These are phyloP conservation scores for Pisolithus sp. DNA, from an alignment of 768 basidiomycete genomes.

Conservation along the genomic window DNA sequence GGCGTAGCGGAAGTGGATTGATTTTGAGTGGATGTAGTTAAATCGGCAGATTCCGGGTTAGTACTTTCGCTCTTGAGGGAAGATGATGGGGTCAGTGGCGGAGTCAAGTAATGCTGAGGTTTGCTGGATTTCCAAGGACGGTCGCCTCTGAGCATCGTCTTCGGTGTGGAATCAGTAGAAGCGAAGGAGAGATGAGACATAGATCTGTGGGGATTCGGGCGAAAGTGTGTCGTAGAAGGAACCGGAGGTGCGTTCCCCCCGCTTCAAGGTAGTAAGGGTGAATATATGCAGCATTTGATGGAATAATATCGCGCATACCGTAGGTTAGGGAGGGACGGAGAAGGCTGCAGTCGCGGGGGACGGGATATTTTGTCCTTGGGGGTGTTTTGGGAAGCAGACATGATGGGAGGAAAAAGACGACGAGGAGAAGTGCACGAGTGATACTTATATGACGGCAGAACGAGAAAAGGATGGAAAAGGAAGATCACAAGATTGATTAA, in stretches of 20 bases:
- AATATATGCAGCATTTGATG: background rate
- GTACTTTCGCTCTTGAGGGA: conserved; percentile 36
- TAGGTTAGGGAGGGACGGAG: conserved; percentile 67
- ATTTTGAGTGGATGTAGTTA: conserved; percentile 13
- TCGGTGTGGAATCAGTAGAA: conserved; percentile 10
- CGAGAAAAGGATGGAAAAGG: conserved; percentile 32
- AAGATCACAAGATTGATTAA: conserved; percentile 25
- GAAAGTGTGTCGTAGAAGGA: conserved; percentile 26
- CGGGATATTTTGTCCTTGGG: conserved; percentile 20
- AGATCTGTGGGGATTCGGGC: conserved; percentile 13
- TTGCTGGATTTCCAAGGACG: conserved; percentile 18
- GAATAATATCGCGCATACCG: conserved; percentile 34
- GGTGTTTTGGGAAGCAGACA: conserved; percentile 20
- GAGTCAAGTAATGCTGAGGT: conserved; percentile 45
- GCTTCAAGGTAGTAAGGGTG: conserved; percentile 16
- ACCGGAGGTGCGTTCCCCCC: conserved; percentile 19
- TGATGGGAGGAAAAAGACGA: conserved; percentile 21
- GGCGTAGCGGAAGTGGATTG: conserved; percentile 14
- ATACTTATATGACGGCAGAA: conserved; percentile 27
- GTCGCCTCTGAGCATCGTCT: conserved; percentile 8
- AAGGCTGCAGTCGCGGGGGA: conserved; percentile 51
- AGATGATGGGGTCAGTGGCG: conserved; percentile 67
- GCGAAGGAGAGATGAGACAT: conserved; percentile 15
- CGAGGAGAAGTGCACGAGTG: conserved; percentile 19
- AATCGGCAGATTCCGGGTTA: conserved; percentile 28